phyloP scores from a whole-genome alignment of 768 basidiomycete species.

The Mycena polygramma region DNA sequence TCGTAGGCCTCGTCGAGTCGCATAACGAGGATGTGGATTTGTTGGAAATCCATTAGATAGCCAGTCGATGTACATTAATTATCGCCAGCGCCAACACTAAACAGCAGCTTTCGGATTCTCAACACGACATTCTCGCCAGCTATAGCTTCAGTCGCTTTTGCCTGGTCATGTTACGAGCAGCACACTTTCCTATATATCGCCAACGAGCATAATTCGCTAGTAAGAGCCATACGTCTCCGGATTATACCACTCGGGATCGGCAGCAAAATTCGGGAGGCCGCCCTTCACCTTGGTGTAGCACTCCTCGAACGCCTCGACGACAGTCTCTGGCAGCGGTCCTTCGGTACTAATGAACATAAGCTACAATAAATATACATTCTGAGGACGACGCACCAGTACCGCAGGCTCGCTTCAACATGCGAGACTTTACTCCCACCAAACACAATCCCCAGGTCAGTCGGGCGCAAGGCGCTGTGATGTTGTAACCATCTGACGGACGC shows the following conservation, averaged over 20 bases:
- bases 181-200: no score
- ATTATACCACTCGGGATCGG: constrained; percentile 35
- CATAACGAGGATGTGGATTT: no score
- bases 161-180: no score
- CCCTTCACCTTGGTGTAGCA: constrained; percentile 55
- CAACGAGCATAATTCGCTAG: no score
- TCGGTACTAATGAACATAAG: constrained; percentile 49
- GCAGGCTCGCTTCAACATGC: constrained; percentile 43
- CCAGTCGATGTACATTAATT: no score
- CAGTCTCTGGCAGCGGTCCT: constrained; percentile 64
- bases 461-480: constrained; percentile 58
- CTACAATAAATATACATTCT: no score
- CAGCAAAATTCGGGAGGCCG: constrained; percentile 30
- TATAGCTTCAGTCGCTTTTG: no score
- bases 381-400: constrained; percentile 30
- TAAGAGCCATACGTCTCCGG: constrained; percentile 26
- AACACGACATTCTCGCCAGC: no score
- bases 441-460: constrained; percentile 56
- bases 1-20: no score
- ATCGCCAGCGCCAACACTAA: no score
- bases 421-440: constrained; percentile 58
- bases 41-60: no score
- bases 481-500: constrained; percentile 66
- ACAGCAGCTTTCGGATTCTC: no score
- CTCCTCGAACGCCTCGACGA: constrained; percentile 62